A percentile compares a stretch with the other conserved stretches of the same genome.
phyloP scores from a whole-genome alignment of 2,329 filamentous ascomycete genomes.

The Coniochaeta sp. region DNA sequence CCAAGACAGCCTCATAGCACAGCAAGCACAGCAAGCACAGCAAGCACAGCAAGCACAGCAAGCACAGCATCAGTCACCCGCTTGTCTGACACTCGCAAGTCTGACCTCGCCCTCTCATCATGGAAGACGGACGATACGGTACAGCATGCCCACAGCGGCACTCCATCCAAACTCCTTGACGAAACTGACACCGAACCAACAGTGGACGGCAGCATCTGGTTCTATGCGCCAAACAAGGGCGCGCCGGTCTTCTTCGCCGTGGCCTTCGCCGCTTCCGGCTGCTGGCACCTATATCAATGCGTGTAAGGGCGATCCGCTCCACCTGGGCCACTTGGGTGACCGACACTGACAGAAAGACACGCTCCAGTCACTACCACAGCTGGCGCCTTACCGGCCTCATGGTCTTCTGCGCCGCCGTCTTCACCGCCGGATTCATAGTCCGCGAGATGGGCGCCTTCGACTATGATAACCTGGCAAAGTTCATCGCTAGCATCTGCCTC shows the following conservation, averaged over 20 bases:
- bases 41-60: too few species aligned
- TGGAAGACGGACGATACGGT: constrained; percentile 26
- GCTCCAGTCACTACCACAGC: constrained; percentile 33
- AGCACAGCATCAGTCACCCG: too few species aligned
- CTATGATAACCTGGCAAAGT: constrained; percentile 27
- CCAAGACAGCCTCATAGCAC: too few species aligned
- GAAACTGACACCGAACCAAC: constrained; percentile 20
- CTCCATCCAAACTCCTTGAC: constrained; percentile 36
- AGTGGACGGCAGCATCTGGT: constrained; percentile 5
- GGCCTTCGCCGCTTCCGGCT: not conserved
- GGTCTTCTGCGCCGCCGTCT: constrained; percentile 31
- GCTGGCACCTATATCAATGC: constrained; percentile 4
- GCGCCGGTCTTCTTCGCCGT: constrained; percentile 4
- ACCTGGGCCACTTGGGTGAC: constrained; percentile 46
- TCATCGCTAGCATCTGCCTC: constrained; percentile 33
- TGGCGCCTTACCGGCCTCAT: constrained; percentile 33
- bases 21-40: too few species aligned
- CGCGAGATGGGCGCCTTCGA: constrained; percentile 36
- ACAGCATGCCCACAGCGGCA: constrained; percentile 11
- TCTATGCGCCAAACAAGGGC: constrained; percentile 6
- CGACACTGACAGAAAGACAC: constrained; percentile 41
- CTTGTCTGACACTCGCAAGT: not conserved
- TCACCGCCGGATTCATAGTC: constrained; percentile 35
- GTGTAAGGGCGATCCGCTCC: constrained; percentile 17
- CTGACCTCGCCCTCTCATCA: constrained; percentile 9